Evolutionary conservation across 768 basidiomycete genomes (phyloP).

Genomic region (Phanerodontia chrysosporium): DNA sequence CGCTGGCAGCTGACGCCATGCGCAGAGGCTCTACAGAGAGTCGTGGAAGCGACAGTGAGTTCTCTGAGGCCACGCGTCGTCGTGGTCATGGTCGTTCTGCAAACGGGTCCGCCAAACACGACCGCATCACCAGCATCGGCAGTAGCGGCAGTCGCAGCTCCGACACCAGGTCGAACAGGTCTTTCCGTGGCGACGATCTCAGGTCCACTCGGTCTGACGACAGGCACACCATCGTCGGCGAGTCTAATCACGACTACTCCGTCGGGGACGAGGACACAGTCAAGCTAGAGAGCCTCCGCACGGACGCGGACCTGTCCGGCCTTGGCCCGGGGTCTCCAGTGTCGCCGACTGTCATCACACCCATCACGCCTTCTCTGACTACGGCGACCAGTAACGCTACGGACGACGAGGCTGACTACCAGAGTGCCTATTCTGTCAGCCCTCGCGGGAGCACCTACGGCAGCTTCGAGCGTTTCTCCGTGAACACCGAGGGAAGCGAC

Average conservation of each 20-base stretch:
- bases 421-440: conserved; percentile 79
- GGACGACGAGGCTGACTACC: conserved; percentile 83
- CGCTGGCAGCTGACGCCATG: conserved; percentile 58
- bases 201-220: neutral
- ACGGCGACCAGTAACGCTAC: conserved; percentile 35
- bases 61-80: conserved; percentile 19
- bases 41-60: conserved; percentile 39
- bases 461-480: conserved; percentile 32
- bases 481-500: conserved; percentile 11
- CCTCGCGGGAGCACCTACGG: conserved; percentile 59
- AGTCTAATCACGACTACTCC: neutral
- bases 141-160: conserved; percentile 1
- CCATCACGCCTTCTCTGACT: conserved; percentile 33
- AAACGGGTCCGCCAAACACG: conserved; percentile 9
- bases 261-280: conserved; percentile 6
- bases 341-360: conserved; percentile 17
- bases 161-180: neutral
- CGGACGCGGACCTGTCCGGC: conserved; percentile 29
- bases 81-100: conserved; percentile 12
- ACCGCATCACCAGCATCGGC: conserved; percentile 14
- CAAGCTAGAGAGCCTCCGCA: conserved; percentile 25
- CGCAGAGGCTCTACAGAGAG: conserved; percentile 34
- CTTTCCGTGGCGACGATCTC: neutral
- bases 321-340: conserved; percentile 22
- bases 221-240: neutral